These are phyloP conservation scores for Tephrocybe sp. DNA, from an alignment of 768 basidiomycete species.

Conservation along the genomic window DNA sequence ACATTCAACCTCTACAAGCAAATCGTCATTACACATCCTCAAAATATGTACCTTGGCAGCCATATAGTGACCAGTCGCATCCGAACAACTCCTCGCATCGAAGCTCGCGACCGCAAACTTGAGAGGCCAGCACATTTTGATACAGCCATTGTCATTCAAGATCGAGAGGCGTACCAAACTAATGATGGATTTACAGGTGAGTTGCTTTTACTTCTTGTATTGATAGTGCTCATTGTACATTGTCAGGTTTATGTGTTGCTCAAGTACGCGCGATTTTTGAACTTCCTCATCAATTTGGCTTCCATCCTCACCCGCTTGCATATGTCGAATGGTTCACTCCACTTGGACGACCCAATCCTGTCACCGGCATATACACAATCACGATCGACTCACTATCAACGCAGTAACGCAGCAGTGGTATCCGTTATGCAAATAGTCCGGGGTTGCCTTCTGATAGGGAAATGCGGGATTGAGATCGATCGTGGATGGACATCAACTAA, in stretches of 20 bases:
- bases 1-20: neutral
- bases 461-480: constrained; percentile 3
- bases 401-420: constrained; percentile 16
- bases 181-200: no score
- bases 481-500: constrained; percentile 15
- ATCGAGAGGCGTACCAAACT: no score
- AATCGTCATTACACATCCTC: neutral
- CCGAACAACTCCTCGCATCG: no score
- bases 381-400: constrained; percentile 16
- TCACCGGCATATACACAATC: constrained; percentile 18
- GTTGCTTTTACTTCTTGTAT: no score
- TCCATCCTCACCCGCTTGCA: neutral
- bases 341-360: neutral
- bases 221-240: no score
- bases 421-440: constrained; percentile 3
- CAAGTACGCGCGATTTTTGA: neutral
- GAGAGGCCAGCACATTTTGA: no score
- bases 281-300: neutral
- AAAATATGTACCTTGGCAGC: neutral
- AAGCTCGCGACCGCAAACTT: no score
- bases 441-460: constrained; percentile 20
- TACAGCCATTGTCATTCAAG: no score
- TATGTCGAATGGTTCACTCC: neutral
- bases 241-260: no score
- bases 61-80: neutral